Evolutionary conservation across 352 stramenopile genomes (phyloP).

Genomic region (Pseudoperonospora humuli): DNA sequence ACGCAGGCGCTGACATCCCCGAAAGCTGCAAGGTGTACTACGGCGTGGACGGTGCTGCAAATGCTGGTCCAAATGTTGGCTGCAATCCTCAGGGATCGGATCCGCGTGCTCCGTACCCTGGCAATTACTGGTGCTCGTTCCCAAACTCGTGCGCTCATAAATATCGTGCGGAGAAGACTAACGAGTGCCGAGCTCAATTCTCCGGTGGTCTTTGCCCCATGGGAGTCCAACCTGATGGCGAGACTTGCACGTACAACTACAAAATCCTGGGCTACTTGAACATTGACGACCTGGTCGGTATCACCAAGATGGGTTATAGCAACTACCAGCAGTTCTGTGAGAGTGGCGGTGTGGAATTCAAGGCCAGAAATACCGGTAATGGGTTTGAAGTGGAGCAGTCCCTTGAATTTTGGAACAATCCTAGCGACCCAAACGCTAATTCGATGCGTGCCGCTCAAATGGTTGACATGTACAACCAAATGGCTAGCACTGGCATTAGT

Average conservation of each 20-base stretch:
- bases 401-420: slow-evolving; percentile 62
- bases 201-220: slow-evolving; percentile 36
- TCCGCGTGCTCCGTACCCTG: slow-evolving; percentile 51
- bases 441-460: slow-evolving; percentile 34
- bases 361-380: slow-evolving; percentile 24
- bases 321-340: slow-evolving; percentile 59
- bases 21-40: slow-evolving; percentile 50
- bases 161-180: slow-evolving; percentile 37
- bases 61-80: slow-evolving; percentile 48
- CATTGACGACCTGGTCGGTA: slow-evolving; percentile 62
- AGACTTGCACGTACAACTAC: slow-evolving; percentile 58
- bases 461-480: slow-evolving; percentile 52
- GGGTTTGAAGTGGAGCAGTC: slow-evolving; percentile 17
- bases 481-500: slow-evolving; percentile 17
- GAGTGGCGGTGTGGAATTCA: slow-evolving; percentile 46
- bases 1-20: slow-evolving; percentile 22
- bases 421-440: slow-evolving; percentile 36
- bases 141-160: slow-evolving; percentile 53
- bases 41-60: slow-evolving; percentile 27
- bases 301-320: slow-evolving; percentile 46
- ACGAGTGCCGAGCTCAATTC: slow-evolving; percentile 27
- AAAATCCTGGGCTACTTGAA: slow-evolving; percentile 51
- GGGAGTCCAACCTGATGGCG: slow-evolving; percentile 45
- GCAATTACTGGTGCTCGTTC: slow-evolving; percentile 81
- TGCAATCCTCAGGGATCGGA: slow-evolving; percentile 36